phyloP scores from a whole-genome alignment of 192 early-diverging fungal genomes.

The Geranomyces variabilis region DNA sequence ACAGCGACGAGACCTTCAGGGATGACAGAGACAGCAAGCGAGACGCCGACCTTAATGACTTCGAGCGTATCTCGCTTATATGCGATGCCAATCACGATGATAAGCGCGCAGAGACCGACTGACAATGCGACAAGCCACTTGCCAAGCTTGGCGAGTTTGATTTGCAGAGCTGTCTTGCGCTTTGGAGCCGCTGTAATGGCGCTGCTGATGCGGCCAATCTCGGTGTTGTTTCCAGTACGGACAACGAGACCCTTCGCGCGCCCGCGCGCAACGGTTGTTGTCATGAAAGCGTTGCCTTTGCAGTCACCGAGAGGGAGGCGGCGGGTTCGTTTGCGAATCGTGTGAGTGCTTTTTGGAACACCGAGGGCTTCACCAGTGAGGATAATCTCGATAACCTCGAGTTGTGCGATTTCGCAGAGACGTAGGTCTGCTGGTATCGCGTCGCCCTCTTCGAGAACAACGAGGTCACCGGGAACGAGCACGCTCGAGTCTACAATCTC shows the following conservation, averaged over 20 bases:
- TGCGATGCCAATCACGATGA: slow-evolving; percentile 80
- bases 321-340: slow-evolving; percentile 70
- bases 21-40: slow-evolving; percentile 94
- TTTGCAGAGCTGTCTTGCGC: slow-evolving; percentile 53
- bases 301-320: slow-evolving; percentile 86
- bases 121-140: slow-evolving; percentile 83
- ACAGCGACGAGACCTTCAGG: slow-evolving; percentile 98
- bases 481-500: slow-evolving; percentile 74
- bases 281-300: slow-evolving; percentile 96
- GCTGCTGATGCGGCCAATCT: slow-evolving; percentile 92
- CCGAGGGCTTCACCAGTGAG: slow-evolving; percentile 90
- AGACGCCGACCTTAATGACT: slow-evolving; percentile 83
- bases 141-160: slow-evolving; percentile 76
- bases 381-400: slow-evolving; percentile 90
- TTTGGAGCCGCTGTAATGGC: slow-evolving; percentile 70
- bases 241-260: slow-evolving; percentile 93
- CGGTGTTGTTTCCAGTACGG: slow-evolving; percentile 81
- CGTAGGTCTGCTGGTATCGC: slow-evolving; percentile 92
- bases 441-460: slow-evolving; percentile 92
- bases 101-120: slow-evolving; percentile 76
- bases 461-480: slow-evolving; percentile 87
- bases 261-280: slow-evolving; percentile 87
- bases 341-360: slow-evolving; percentile 69
- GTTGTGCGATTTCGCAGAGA: slow-evolving; percentile 79
- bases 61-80: slow-evolving; percentile 69